Percentiles rank a stretch among this genome's conserved stretches.
Conservation (phyloP, 345 rosid genomes). For the Ceriops tagal region DNA sequence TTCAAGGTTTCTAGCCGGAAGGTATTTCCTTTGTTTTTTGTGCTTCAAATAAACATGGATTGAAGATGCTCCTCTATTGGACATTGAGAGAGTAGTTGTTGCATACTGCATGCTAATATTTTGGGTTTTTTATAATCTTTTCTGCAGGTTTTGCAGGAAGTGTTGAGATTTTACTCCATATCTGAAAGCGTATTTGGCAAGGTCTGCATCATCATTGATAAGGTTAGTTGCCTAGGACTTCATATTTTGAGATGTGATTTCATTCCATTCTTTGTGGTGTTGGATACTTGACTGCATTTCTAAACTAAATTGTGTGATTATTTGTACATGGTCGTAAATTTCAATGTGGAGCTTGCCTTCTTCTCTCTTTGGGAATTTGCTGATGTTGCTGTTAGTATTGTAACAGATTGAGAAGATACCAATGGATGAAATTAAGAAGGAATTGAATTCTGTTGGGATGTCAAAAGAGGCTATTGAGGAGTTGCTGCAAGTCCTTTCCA, state of each 20-base stretch:
- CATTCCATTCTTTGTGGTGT: neutral
- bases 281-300: conserved; percentile 1
- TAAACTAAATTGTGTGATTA: conserved; percentile 7
- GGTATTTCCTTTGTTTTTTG: conserved; percentile 32
- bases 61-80: too few relatives aligned
- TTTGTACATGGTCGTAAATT: neutral
- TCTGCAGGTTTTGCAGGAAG: conserved; percentile 81
- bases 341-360: neutral
- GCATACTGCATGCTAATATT: neutral
- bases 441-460: conserved; percentile 60
- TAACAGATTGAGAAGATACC: conserved; percentile 78
- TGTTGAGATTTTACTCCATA: conserved; percentile 58
- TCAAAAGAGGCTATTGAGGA: conserved; percentile 63
- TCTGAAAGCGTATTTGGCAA: conserved; percentile 72
- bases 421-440: conserved; percentile 65
- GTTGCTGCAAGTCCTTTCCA: conserved; percentile 67
- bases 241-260: conserved; percentile 3
- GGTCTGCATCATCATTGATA: conserved; percentile 84
- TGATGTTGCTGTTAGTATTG: conserved; percentile 11
- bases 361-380: neutral
- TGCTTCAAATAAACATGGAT: neutral
- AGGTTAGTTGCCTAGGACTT: conserved; percentile 50
- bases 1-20: conserved; percentile 93
- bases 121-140: conserved; percentile 1
- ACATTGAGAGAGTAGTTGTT: too few relatives aligned